These are phyloP conservation scores for Silybum marianum DNA, from an alignment of 129 eudicot species.

Conservation along the genomic window DNA sequence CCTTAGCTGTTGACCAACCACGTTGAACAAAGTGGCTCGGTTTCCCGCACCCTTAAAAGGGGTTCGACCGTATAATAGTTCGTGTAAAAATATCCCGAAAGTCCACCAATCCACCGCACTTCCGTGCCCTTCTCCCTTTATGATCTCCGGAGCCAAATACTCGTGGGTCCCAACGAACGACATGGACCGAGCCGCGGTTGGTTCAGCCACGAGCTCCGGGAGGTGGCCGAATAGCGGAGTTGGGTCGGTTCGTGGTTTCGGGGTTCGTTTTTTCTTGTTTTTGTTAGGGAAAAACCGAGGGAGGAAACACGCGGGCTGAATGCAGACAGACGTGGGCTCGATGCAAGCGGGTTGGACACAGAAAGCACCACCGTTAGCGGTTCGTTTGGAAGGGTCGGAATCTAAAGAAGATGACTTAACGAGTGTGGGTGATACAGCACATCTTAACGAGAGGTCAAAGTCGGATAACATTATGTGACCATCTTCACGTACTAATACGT, in stretches of 20 bases:
- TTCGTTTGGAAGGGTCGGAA: conserved; percentile 58
- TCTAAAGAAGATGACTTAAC: conserved; percentile 47
- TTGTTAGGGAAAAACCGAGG: conserved; percentile 63
- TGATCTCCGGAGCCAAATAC: conserved; percentile 80
- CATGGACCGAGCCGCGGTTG: conserved; percentile 87
- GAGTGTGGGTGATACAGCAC: conserved; percentile 87
- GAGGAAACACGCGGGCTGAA: conserved; percentile 82
- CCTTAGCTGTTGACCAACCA: conserved; percentile 71
- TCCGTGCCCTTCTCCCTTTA: conserved; percentile 90
- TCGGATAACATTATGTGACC: conserved; percentile 98
- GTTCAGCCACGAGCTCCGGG: conserved; percentile 84
- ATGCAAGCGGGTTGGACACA: conserved; percentile 86
- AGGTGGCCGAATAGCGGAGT: conserved; percentile 41
- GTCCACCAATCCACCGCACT: conserved; percentile 98
- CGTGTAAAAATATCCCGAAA: conserved; percentile 79
- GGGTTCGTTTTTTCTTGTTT: conserved; percentile 55
- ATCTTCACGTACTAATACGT: conserved; percentile 89
- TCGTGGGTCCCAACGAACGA: conserved; percentile 94
- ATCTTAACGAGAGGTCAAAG: conserved; percentile 87
- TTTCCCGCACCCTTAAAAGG: conserved; percentile 88
- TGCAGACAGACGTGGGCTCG: conserved; percentile 70
- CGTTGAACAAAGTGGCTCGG: conserved; percentile 84
- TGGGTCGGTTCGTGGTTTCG: conserved; percentile 44
- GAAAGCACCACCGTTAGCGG: conserved; percentile 42
- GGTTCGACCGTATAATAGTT: conserved; percentile 73